These are phyloP conservation scores for Pilasporangium apinafurcum DNA, from an alignment of 352 stramenopile genomes.

Conservation along the genomic window DNA sequence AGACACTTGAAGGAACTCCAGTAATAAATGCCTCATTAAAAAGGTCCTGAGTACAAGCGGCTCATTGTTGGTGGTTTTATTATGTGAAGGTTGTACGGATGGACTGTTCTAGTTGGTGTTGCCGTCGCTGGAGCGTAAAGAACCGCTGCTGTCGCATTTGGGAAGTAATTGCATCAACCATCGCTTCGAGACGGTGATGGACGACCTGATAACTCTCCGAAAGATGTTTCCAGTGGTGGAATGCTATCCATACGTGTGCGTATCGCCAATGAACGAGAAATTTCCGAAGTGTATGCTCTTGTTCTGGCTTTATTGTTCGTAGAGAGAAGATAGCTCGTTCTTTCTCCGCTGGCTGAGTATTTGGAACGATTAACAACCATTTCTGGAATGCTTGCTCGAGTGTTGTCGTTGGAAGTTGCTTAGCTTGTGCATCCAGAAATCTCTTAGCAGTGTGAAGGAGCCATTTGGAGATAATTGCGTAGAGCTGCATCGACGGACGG, in stretches of 20 bases:
- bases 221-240: constrained; percentile 28
- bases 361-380: constrained; percentile 12
- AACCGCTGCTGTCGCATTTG: constrained; percentile 27
- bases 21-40: too few relatives aligned
- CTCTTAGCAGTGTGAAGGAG: constrained; percentile 8
- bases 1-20: too few relatives aligned
- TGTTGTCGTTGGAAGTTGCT: too few relatives aligned
- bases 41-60: neutral
- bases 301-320: too few relatives aligned
- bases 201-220: constrained; percentile 7
- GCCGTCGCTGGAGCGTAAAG: constrained; percentile 11
- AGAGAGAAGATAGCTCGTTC: too few relatives aligned
- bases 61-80: neutral
- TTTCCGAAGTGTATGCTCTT: constrained; percentile 2
- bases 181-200: constrained; percentile 18
- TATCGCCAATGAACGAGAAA: constrained; percentile 30
- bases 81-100: neutral
- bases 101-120: constrained; percentile 18
- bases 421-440: too few relatives aligned
- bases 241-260: constrained; percentile 17
- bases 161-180: constrained; percentile 15
- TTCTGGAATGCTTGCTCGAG: constrained; percentile 14
- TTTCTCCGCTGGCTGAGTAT: too few relatives aligned
- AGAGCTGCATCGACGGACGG: constrained; percentile 5
- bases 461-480: constrained; percentile 24